Evolutionary conservation across 495 filamentous ascomycete genomes (phyloP), one percentile per base, ranked within the genome.

Genomic region (Delitschia confertaspora): DNA sequence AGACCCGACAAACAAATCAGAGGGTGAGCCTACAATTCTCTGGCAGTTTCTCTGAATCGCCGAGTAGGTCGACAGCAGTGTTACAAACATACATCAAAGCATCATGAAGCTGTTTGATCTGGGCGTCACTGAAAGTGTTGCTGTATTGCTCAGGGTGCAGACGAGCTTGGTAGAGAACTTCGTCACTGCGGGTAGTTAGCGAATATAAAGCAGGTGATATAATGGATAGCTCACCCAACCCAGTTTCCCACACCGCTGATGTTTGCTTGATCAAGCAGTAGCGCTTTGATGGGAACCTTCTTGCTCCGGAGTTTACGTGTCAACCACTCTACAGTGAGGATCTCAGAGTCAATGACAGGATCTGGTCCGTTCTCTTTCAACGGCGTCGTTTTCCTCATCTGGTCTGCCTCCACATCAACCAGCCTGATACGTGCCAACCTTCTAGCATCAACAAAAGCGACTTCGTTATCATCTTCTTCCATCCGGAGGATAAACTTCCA

Each of bases 231-330:
- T 47, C 66, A 79, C 75, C 78, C 87, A 51, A 98, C 87, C 91
- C 89, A 96, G 53, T 95, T 96, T 2, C 91, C 91, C 35, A 98
- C 85, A 4, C 91, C 91, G 54, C 85, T 88, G 38, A 96, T 80
- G 54, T 81, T 83, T n/a, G 74, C 70, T 60, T 98, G 91, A 56
- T 95, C 85, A 9, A 95, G 70, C 16, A 98, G 62, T 36, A 94
- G 67, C 0, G 85, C 80, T 58, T 95, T 95, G 33, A 96, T 69
- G 0, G 89, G 85, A 1, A 94, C 80, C 41, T 75, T 81, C 42
- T 87, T 87, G 26, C 69, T 77, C 30, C 58, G 65, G 60, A 95
- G 60, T 62, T 85, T 87, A 43, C 73, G 58, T 16, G 56, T 58
- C 20, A 98, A 60, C 73, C 80, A 96, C 2, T 73, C 71, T 43